phyloP scores from a whole-genome alignment of 805 yeast genomes.

The Nakazawaea ambrosiae region DNA sequence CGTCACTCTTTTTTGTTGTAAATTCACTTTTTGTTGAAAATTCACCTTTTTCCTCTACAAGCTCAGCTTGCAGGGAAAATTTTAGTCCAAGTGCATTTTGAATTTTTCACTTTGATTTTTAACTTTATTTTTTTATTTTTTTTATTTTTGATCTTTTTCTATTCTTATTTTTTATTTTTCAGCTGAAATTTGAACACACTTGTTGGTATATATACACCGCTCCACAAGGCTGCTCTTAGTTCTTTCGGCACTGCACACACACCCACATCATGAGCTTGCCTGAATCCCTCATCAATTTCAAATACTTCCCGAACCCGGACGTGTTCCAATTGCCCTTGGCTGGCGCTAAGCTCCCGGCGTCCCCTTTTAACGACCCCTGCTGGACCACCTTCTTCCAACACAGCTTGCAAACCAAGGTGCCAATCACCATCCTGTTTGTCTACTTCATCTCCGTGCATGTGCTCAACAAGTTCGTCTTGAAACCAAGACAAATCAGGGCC shows the following conservation, averaged over 20 bases:
- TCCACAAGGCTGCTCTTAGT: no score
- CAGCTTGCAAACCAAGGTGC: slow-evolving; percentile 44
- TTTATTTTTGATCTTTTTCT: neutral
- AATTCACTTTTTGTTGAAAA: no score
- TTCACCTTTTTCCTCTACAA: no score
- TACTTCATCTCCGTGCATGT: slow-evolving; percentile 55
- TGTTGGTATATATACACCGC: no score
- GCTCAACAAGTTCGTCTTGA: slow-evolving; percentile 38
- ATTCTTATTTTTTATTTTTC: neutral
- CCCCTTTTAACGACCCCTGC: slow-evolving; percentile 19
- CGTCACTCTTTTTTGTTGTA: no score
- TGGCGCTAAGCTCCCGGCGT: slow-evolving; percentile 13
- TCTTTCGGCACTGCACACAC: no score
- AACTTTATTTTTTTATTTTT: no score
- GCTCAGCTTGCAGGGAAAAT: no score
- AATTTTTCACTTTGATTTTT: no score
- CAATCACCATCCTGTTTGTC: slow-evolving; percentile 47
- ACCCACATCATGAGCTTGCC: no score
- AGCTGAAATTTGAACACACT: neutral
- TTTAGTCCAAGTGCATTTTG: no score
- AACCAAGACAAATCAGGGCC: slow-evolving; percentile 33
- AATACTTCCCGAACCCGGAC: slow-evolving; percentile 16
- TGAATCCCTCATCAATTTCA: slow-evolving; percentile 5
- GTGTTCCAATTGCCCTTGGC: slow-evolving; percentile 22
- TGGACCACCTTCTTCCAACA: slow-evolving; percentile 29